phyloP scores from a whole-genome alignment of 441 rosid species.

The Theobroma grandiflorum region DNA sequence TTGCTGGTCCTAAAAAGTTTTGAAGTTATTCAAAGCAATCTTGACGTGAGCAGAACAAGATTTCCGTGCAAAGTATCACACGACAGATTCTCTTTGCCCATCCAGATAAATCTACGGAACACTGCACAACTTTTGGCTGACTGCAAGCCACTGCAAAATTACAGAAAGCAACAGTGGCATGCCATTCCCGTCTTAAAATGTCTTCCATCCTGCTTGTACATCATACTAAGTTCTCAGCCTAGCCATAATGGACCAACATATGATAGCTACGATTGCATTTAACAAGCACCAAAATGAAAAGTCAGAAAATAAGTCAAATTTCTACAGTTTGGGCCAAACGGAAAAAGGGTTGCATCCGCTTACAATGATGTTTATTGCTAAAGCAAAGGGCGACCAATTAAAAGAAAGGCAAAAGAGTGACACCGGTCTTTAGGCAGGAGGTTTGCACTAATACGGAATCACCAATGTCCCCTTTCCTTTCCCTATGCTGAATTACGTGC shows the following conservation, averaged over 20 bases:
- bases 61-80: neutral
- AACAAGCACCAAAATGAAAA: too few relatives aligned
- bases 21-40: neutral
- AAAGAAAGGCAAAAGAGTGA: neutral
- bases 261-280: too few relatives aligned
- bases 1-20: neutral
- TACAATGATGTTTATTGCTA: neutral
- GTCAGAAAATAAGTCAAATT: too few relatives aligned
- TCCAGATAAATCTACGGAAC: neutral
- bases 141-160: neutral
- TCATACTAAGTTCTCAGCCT: neutral
- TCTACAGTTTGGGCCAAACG: too few relatives aligned
- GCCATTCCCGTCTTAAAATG: neutral
- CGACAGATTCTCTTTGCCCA: too few relatives aligned
- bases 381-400: neutral
- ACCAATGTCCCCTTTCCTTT: neutral
- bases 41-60: neutral
- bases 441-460: neutral
- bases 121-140: slow-evolving; percentile 12
- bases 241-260: too few relatives aligned
- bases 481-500: neutral
- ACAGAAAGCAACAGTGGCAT: neutral
- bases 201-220: neutral
- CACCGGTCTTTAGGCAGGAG: neutral
- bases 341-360: too few relatives aligned